These are phyloP conservation scores for Akanthomyces muscarius DNA, from an alignment of 2,329 filamentous ascomycete genomes.

Conservation along the genomic window DNA sequence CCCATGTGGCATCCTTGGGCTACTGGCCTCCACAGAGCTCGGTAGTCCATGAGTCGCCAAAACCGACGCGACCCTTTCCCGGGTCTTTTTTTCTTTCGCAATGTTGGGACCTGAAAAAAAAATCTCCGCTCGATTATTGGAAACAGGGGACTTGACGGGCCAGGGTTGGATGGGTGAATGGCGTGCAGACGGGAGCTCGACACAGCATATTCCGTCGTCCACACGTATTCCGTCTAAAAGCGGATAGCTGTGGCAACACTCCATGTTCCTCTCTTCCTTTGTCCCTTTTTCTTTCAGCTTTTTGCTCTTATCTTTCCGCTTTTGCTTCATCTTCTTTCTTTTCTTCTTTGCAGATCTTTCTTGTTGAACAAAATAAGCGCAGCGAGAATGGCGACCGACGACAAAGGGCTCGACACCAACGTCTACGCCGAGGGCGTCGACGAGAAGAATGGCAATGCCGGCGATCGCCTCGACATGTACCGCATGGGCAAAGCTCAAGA, in stretches of 20 bases:
- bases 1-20: background rate
- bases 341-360: background rate
- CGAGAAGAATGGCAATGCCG: constrained; percentile 27
- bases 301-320: background rate
- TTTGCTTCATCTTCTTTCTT: background rate
- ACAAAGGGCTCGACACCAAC: constrained; percentile 2
- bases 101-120: background rate
- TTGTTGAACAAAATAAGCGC: no score
- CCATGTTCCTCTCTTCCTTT: background rate
- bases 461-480: constrained; percentile 42
- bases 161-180: no score
- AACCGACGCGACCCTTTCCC: background rate
- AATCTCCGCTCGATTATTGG: background rate
- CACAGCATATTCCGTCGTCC: background rate
- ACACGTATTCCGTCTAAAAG: background rate
- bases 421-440: constrained; percentile 21
- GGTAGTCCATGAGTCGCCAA: background rate
- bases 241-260: background rate
- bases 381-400: background rate
- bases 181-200: background rate
- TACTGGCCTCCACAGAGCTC: no score
- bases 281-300: background rate
- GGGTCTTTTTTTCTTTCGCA: background rate
- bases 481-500: constrained; percentile 49
- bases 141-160: no score